Conservation (phyloP, 1,284 basidiomycete species). For the Leccinum pachyderme region DNA sequence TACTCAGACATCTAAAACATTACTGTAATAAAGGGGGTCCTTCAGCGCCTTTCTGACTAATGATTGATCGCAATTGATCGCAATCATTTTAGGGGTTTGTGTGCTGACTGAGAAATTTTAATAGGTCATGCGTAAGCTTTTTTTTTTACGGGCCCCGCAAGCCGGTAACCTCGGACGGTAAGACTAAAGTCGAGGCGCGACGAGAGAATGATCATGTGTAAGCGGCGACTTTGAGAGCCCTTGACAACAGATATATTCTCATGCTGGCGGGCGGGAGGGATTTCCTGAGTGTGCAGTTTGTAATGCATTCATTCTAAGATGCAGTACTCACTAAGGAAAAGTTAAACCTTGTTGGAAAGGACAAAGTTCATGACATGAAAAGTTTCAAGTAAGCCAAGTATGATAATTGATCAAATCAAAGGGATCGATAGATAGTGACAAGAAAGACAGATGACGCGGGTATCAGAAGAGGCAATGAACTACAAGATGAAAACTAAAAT, state of each 20-base stretch:
- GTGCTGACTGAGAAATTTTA: constrained; percentile 1
- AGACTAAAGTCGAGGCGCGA: too few relatives aligned
- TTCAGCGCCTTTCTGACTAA: neutral
- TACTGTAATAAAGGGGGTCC: constrained; percentile 8
- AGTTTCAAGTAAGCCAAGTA: neutral
- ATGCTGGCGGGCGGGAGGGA: neutral
- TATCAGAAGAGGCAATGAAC: neutral
- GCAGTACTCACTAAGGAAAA: constrained; percentile 10
- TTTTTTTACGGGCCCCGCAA: too few relatives aligned
- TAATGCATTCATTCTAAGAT: neutral
- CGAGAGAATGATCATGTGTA: neutral
- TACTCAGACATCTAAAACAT: neutral
- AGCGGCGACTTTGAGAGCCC: neutral
- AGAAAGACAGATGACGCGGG: neutral
- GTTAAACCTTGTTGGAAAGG: neutral
- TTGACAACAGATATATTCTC: too few relatives aligned
- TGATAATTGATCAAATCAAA: neutral
- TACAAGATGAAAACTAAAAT: constrained; percentile 20
- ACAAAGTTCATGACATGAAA: constrained; percentile 6
- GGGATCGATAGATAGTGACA: neutral
- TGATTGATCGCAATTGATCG: neutral
- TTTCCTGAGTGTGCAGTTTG: neutral
- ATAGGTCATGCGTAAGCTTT: neutral
- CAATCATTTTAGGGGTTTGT: neutral
- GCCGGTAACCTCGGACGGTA: neutral